Evolutionary conservation across 1,284 basidiomycete species (phyloP), one percentile per base, ranked within the genome.

Genomic region (Marasmius sp.): DNA sequence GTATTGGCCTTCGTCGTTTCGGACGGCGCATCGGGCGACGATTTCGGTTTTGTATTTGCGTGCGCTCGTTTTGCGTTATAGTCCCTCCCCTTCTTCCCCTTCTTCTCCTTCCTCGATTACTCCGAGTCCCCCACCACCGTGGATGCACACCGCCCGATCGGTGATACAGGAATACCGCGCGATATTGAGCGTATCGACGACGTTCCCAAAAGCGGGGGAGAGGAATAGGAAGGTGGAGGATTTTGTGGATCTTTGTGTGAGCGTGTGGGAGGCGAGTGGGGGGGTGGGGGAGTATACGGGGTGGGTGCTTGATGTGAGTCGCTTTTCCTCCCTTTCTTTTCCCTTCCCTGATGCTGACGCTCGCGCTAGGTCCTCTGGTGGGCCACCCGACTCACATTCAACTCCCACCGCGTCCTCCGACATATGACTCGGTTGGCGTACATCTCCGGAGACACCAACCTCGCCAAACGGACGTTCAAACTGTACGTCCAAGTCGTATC

Each of bases 321-420:
- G n/a, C n/a, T n/a, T n/a, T 48, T 3, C 54, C 43, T 55, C 60
- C 16, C 57, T 57, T 60, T 41, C 59, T 60, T 55, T 48, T 41
- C 56, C 65, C 69, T 33, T 59, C 62, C 2, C 60, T 57, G 60
- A 58, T 67, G 54, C 57, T 66, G 6, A 69, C 16, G 56, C 36
- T 61, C 62, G 49, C 67, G 11, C 18, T 37, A 94, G 86, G 81
- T 93, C 14, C 80, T 97, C 1, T 95, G 94, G 91, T 95, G 94
- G 93, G 89, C 93, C 1, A 95, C 93, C 9, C 87, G 89, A 18
- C 82, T 94, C 22, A 97, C 95, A 0, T 97, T 97, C 80, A 95
- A 97, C 70, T 95, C 93, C 0, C 89, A 90, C 66, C 85, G 87
- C 8, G 79, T 97, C 14, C 84, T 93, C 61, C 88, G 94, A 0